Evolutionary conservation across 208 protist species (phyloP), one percentile per base, ranked within the genome.

Genomic region (Wallacemonas rigidus): DNA sequence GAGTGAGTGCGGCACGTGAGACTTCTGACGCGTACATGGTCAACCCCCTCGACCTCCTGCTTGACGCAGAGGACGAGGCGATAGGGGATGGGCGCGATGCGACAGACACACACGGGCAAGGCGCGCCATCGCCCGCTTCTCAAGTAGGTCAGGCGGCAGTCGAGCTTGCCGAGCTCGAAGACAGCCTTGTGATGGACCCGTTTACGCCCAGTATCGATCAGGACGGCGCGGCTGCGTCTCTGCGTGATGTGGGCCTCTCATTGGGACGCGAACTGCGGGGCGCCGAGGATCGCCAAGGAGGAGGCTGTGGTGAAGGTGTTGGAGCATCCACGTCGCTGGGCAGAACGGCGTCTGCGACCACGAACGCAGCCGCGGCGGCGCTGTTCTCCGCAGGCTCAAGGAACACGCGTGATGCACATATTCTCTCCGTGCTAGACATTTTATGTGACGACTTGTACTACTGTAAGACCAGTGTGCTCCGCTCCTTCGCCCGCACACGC

Each of bases 401-500:
- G 55, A 39, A 15, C 4, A 17, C 17, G 9, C 9, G 38, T 43
- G 77, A 80, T 57, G 87, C 94, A 65, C 65, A 54, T 35, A 80
- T 96, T 0, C 82, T 96, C 2, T 78, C 79, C 26, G 71, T 82
- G 6, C 84, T 95, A 54, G 92, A 97, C 68, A 80, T 94, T 71
- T 81, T 97, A 36, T 95, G 89, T 67, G 92, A 97, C 68, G 92
- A 97, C 65, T 73, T 97, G 53, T 95, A 92, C 54, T 89, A 88
- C 62, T 95, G 90, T 71, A 95, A 95, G 63, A 92, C 85, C 6
- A 83, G 90, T 41, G 92, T 97, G 7, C 71, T 97, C 50, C 81
- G 82, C 40, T 84, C 76, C 38, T 97, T 95, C 69, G 84, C 88
- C 14, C 88, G 92, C 1, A 93, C 85, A 15, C 83, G 90, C 26